phyloP scores from a whole-genome alignment of 768 basidiomycete species.

The Mycena venus region DNA sequence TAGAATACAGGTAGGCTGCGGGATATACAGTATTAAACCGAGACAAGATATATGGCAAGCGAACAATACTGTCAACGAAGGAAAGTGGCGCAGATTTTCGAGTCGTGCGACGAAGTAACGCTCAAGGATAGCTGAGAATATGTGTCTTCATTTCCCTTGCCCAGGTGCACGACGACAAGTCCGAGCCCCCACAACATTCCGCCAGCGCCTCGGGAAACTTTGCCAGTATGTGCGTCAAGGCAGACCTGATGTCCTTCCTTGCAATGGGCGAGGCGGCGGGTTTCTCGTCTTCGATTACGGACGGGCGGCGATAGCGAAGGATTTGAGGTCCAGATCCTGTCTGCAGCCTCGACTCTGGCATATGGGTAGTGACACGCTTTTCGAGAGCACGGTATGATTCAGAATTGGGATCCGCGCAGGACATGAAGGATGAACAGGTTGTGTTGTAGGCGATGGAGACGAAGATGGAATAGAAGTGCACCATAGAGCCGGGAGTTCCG shows the following conservation, averaged over 20 bases:
- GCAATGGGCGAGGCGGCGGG: conserved; percentile 13
- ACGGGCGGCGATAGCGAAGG: conserved; percentile 23
- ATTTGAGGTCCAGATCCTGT: background rate
- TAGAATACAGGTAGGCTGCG: conserved; percentile 13
- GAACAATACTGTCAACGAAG: background rate
- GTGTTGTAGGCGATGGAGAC: conserved; percentile 62
- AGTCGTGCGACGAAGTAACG: background rate
- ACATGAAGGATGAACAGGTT: conserved; percentile 36
- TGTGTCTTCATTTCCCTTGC: conserved; percentile 69
- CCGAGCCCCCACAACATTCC: conserved; percentile 60
- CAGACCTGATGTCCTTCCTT: conserved; percentile 7
- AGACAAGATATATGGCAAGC: background rate
- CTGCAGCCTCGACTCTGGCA: too few relatives aligned
- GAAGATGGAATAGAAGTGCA: conserved; percentile 73
- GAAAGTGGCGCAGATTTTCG: background rate
- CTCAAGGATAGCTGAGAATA: conserved; percentile 75
- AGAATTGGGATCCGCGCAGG: conserved; percentile 52
- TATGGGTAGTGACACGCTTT: background rate
- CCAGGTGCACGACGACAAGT: conserved; percentile 70
- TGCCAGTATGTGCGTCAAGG: conserved; percentile 48
- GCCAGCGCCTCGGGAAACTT: conserved; percentile 46
- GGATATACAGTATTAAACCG: background rate
- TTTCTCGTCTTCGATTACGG: background rate
- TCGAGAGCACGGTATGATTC: conserved; percentile 47
- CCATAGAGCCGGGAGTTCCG: conserved; percentile 85